Evolutionary conservation across 139 green algal species (phyloP).

Genomic region (Zygnema circumcarinatum): DNA sequence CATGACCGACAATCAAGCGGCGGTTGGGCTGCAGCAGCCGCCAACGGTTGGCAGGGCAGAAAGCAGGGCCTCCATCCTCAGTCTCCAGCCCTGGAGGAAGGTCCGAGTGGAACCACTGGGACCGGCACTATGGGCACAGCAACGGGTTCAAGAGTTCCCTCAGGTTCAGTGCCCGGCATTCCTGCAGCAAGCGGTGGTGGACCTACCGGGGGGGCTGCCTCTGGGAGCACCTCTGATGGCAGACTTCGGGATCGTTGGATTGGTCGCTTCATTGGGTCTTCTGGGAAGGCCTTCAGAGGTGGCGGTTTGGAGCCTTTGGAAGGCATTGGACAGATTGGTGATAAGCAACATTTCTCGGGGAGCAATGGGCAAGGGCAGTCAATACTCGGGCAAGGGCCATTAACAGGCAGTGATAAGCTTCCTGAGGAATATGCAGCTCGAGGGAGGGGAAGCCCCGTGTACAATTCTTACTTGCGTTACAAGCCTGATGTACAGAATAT

Average conservation of each 20-base stretch:
- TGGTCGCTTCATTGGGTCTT: conserved; percentile 6
- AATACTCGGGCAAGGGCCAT: not conserved
- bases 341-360: not conserved
- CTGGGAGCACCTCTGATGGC: not conserved
- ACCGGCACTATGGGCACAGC: not conserved
- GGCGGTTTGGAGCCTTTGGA: not conserved
- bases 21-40: not conserved
- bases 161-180: not conserved
- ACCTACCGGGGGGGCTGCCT: not conserved
- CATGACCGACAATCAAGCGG: not conserved
- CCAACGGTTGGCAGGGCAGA: not conserved
- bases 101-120: not conserved
- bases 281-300: not conserved
- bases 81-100: not conserved
- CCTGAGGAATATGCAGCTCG: not conserved
- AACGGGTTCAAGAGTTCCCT: not conserved
- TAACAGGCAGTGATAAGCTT: not conserved
- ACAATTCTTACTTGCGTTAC: not conserved
- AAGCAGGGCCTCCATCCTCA: not conserved
- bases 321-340: not conserved
- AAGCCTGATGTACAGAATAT: not conserved
- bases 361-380: not conserved
- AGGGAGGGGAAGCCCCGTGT: not conserved
- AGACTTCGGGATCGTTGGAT: conserved; percentile 18
- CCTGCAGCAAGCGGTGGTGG: not conserved